Percentiles rank a stretch among this genome's conserved stretches.
Conservation (phyloP, 805 yeast species). For the Barnettozyma sp. region DNA sequence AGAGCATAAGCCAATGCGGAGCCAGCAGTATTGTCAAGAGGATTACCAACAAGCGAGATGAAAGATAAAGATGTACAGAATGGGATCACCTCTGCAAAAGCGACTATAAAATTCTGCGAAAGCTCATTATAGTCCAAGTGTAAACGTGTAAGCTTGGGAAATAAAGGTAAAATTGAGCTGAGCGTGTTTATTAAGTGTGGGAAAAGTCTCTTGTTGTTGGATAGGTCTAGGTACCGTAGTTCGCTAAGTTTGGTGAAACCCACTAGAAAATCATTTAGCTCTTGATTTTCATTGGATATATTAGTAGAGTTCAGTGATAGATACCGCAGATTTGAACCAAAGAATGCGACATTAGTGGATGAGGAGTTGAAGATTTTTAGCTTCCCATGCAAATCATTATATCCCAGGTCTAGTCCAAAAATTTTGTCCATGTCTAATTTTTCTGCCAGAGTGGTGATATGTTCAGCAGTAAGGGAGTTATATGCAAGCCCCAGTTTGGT, state of each 20-base stretch:
- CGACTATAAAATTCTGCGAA: slow-evolving; percentile 45
- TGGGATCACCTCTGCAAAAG: slow-evolving; percentile 68
- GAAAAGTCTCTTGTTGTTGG: slow-evolving; percentile 67
- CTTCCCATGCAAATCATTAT: slow-evolving; percentile 53
- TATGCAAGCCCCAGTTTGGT: slow-evolving; percentile 72
- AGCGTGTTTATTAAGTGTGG: slow-evolving; percentile 48
- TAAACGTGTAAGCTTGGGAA: slow-evolving; percentile 53
- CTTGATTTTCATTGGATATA: slow-evolving; percentile 31
- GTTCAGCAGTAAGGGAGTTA: slow-evolving; percentile 54
- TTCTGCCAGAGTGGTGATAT: slow-evolving; percentile 48
- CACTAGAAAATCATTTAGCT: slow-evolving; percentile 35
- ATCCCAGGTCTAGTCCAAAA: slow-evolving; percentile 77
- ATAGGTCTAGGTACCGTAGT: slow-evolving; percentile 67
- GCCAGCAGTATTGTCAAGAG: slow-evolving; percentile 51
- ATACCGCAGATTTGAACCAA: slow-evolving; percentile 32
- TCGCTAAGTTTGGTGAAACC: slow-evolving; percentile 46
- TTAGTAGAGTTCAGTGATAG: slow-evolving; percentile 65
- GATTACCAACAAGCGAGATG: slow-evolving; percentile 64
- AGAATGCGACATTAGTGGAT: slow-evolving; percentile 20
- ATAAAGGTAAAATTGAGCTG: slow-evolving; percentile 61
- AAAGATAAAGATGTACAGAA: slow-evolving; percentile 57
- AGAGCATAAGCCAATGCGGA: slow-evolving; percentile 64
- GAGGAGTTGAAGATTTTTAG: slow-evolving; percentile 24
- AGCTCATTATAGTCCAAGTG: slow-evolving; percentile 67
- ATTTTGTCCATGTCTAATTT: slow-evolving; percentile 47